phyloP scores from a whole-genome alignment of 2,329 filamentous ascomycete species.

The Monilinia vaccinii-corymbosi region DNA sequence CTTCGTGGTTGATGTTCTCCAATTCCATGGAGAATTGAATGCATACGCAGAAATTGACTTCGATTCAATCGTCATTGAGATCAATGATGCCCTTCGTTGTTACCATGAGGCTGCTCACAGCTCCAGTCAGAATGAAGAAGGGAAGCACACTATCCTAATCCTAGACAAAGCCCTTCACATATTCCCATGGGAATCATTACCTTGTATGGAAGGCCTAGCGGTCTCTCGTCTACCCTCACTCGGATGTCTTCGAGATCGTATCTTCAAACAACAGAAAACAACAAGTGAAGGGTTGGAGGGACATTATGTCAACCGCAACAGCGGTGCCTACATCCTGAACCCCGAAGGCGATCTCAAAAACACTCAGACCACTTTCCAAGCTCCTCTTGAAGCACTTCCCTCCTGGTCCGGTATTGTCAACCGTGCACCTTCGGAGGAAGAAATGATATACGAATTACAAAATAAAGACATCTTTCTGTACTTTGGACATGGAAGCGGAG shows the following conservation, averaged over 20 bases:
- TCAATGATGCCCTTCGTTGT: constrained; percentile 69
- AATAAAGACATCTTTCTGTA: constrained; percentile 71
- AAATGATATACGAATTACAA: constrained; percentile 62
- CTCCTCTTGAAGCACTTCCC: constrained; percentile 54
- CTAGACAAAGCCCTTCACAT: constrained; percentile 84
- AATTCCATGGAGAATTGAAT: constrained; percentile 93
- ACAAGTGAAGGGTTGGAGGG: constrained; percentile 30
- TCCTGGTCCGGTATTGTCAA: constrained; percentile 62
- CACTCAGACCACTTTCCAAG: constrained; percentile 68
- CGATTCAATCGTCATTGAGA: constrained; percentile 81
- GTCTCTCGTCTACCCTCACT: constrained; percentile 86
- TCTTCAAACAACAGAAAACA: constrained; percentile 37
- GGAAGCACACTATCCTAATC: constrained; percentile 73
- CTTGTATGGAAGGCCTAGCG: constrained; percentile 69
- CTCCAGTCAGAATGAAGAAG: constrained; percentile 29
- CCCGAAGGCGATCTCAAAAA: constrained; percentile 74
- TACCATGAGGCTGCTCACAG: constrained; percentile 53
- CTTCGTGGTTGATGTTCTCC: constrained; percentile 91
- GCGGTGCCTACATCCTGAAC: constrained; percentile 77
- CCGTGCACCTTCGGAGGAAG: constrained; percentile 62
- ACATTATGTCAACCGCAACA: constrained; percentile 44
- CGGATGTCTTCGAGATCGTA: constrained; percentile 66
- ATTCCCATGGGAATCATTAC: constrained; percentile 94
- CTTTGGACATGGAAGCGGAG: constrained; percentile 91
- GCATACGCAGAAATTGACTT: constrained; percentile 98